Percentiles rank a stretch among this genome's conserved stretches.
These are phyloP conservation scores for Naganishia vishniacii DNA, from an alignment of 768 basidiomycete species.

Conservation along the genomic window DNA sequence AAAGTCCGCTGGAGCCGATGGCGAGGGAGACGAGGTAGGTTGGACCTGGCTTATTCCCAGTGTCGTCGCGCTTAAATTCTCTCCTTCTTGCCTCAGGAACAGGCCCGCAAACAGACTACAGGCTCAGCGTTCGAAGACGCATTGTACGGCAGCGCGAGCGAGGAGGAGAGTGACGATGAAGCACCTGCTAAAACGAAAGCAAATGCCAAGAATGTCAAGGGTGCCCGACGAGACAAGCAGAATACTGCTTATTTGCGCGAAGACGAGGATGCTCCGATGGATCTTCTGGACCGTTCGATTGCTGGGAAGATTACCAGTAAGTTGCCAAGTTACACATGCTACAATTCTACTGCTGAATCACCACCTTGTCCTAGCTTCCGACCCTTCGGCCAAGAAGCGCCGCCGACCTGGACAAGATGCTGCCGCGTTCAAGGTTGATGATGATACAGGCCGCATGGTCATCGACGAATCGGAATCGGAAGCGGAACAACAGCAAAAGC, in stretches of 20 bases:
- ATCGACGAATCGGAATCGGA: slow-evolving; percentile 57
- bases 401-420: slow-evolving; percentile 79
- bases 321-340: slow-evolving; percentile 11
- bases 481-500: slow-evolving; percentile 15
- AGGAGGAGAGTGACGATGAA: slow-evolving; percentile 53
- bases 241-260: slow-evolving; percentile 65
- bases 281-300: slow-evolving; percentile 69
- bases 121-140: slow-evolving; percentile 96
- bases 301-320: slow-evolving; percentile 49
- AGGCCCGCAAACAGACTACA: slow-evolving; percentile 55
- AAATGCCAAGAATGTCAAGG: slow-evolving; percentile 30
- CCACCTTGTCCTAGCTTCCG: slow-evolving; percentile 50
- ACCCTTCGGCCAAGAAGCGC: slow-evolving; percentile 38
- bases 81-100: not conserved
- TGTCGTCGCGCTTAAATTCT: not conserved
- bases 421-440: slow-evolving; percentile 77
- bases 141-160: slow-evolving; percentile 90
- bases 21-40: slow-evolving; percentile 57
- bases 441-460: slow-evolving; percentile 50
- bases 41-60: not conserved
- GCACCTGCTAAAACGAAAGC: slow-evolving; percentile 21
- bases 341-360: slow-evolving; percentile 25
- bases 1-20: slow-evolving; percentile 53
- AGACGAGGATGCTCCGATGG: slow-evolving; percentile 92
- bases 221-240: slow-evolving; percentile 49